Conservation (phyloP, 208 protist species). For the Acanthamoeba royreba region DNA sequence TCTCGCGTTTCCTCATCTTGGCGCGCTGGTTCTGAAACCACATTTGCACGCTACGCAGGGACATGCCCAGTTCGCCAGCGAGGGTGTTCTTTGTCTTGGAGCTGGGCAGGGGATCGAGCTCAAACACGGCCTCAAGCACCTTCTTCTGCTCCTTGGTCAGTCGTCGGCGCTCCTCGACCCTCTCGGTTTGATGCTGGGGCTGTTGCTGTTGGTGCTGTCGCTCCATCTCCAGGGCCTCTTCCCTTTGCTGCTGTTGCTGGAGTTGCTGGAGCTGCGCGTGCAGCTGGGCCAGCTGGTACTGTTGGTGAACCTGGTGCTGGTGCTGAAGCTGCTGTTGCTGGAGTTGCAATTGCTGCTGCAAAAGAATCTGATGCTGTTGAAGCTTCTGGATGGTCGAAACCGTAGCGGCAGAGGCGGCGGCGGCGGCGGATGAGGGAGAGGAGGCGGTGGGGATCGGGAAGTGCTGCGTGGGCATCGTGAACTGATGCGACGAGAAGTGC, state of each 20-base stretch:
- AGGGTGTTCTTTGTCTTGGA: conserved; percentile 44
- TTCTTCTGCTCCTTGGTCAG: conserved; percentile 52
- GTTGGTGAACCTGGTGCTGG: neutral
- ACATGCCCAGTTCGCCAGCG: conserved; percentile 65
- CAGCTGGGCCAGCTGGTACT: no score
- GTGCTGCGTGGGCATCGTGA: no score
- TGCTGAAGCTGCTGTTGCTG: neutral
- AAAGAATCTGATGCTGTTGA: neutral
- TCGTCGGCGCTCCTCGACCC: conserved; percentile 51
- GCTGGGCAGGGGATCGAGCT: conserved; percentile 58
- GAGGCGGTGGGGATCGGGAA: no score
- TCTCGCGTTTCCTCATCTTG: conserved; percentile 44
- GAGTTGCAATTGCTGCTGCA: neutral
- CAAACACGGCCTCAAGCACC: conserved; percentile 63
- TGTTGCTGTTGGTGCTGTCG: neutral
- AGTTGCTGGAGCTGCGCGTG: neutral
- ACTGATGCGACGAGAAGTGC: no score
- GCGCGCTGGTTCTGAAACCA: conserved; percentile 72
- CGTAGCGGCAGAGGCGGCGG: neutral
- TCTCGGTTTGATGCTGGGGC: neutral
- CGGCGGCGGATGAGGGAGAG: neutral
- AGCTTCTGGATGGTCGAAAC: neutral
- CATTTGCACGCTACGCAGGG: conserved; percentile 58
- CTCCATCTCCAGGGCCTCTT: neutral
- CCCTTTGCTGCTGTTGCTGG: neutral